Evolutionary conservation across 176 grass and related monocot species (phyloP), one percentile per base, ranked within the genome.

Genomic region (Zoysia pacifica): DNA sequence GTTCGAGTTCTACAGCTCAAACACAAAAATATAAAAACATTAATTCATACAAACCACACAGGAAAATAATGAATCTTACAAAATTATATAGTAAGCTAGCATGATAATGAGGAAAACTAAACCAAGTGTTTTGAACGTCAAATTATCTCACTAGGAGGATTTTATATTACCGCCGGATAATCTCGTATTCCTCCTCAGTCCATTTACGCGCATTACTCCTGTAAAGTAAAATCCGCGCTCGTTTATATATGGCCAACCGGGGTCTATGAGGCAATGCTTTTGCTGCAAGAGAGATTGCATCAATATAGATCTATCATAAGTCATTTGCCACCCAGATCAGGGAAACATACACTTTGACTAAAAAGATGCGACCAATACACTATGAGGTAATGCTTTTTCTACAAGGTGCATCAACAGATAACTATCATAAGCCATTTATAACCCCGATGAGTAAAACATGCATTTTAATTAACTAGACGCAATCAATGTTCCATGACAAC

Each of bases 241-340:
- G 78, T 13, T 20, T 62, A 75, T 90, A 92, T 80, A 94, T 12
- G 6, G 91, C 67, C 0, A 0, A 0, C 14, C 18, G 0, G 19
- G 87, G 91, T 61, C 94, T 89, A 48, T 92, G 79, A 48, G 91
- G 91, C 74, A 97, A 80, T 39, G 87, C 88, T 74, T 62, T 50
- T 28, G 14, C 94, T 94, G 72, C 70, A 90, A 81, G 65, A 38
- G 43, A 71, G 87, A 38, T 38, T 62, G 38, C 14, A 62, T 62
- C 19, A 35, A 75, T 38, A 16, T 80, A 47, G 65, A 39, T 63
- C 5, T 5, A 82, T 77, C 8, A 19, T 81, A 78, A 48, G 28
- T 36, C 42, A 59, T 52, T 36, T 73, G 74, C 49, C 40, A 62
- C 50, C 43, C 46, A 69, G 69, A 49, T 68, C n/a, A 69, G 47